These are phyloP conservation scores for Fusarium poae DNA, from an alignment of 2,329 filamentous ascomycete genomes.

Conservation along the genomic window DNA sequence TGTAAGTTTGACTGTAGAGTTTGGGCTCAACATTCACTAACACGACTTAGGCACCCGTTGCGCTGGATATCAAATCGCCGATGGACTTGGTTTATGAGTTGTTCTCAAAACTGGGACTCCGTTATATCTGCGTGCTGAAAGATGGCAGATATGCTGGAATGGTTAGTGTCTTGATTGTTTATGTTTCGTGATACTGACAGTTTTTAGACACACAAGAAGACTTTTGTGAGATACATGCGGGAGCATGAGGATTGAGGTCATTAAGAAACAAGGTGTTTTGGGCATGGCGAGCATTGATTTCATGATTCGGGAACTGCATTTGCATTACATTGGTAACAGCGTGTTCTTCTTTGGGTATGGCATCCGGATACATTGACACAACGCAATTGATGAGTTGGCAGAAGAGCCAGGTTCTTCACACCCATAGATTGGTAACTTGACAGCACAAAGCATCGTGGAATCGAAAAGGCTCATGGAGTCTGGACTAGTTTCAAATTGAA, in stretches of 20 bases:
- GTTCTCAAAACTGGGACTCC: slow-evolving; percentile 91
- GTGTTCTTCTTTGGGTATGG: slow-evolving; percentile 26
- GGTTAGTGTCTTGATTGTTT: slow-evolving; percentile 66
- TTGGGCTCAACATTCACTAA: slow-evolving; percentile 26
- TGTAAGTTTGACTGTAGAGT: slow-evolving; percentile 59
- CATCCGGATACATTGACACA: slow-evolving; percentile 2
- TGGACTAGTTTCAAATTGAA: background rate
- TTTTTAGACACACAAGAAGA: slow-evolving; percentile 89
- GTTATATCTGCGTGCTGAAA: slow-evolving; percentile 90
- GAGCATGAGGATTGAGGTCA: slow-evolving; percentile 70
- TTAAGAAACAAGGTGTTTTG: slow-evolving; percentile 16
- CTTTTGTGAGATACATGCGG: slow-evolving; percentile 93
- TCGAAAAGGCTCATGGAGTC: background rate
- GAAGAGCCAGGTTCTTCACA: slow-evolving; percentile 7
- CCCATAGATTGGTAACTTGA: slow-evolving; percentile 8
- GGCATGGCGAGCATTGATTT: slow-evolving; percentile 22
- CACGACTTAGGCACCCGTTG: slow-evolving; percentile 76
- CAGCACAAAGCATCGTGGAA: slow-evolving; percentile 9
- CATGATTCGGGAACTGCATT: slow-evolving; percentile 30
- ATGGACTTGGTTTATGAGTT: slow-evolving; percentile 98
- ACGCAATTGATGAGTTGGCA: slow-evolving; percentile 9
- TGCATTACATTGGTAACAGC: slow-evolving; percentile 31
- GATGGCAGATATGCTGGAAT: slow-evolving; percentile 90
- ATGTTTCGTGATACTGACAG: slow-evolving; percentile 24
- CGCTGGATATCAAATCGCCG: slow-evolving; percentile 87